A percentile compares a stretch with the other conserved stretches of the same genome.
phyloP scores from a whole-genome alignment of 192 early-diverging fungal genomes.

The Hyaloraphidium curvatum region DNA sequence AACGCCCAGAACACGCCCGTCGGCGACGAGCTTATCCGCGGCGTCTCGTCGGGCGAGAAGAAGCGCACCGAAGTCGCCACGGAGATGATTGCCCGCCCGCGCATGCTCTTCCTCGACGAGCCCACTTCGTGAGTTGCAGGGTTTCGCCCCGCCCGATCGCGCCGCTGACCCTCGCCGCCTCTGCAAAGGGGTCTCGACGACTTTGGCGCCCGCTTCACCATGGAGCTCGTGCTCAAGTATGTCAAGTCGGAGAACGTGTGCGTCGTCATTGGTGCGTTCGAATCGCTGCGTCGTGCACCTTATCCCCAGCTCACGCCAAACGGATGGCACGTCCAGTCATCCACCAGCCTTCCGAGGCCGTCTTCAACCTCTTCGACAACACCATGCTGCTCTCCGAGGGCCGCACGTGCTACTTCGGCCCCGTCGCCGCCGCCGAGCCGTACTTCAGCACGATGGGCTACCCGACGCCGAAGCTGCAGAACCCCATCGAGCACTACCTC shows the following conservation, averaged over 20 bases:
- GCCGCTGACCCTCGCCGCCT: too few relatives aligned
- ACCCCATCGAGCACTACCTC: slow-evolving; percentile 5
- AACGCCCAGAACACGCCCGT: slow-evolving; percentile 25
- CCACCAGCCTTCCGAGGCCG: not conserved
- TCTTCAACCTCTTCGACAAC: not conserved
- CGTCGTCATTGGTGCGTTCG: too few relatives aligned
- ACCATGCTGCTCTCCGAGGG: slow-evolving; percentile 25
- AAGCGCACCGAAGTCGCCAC: slow-evolving; percentile 45
- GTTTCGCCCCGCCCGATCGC: too few relatives aligned
- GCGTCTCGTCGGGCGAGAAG: slow-evolving; percentile 56
- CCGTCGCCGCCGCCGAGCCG: slow-evolving; percentile 25
- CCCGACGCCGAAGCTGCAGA: not conserved
- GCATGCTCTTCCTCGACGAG: not conserved
- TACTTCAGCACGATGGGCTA: slow-evolving; percentile 43
- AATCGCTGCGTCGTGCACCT: too few relatives aligned
- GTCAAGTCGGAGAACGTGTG: too few relatives aligned
- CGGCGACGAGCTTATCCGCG: slow-evolving; percentile 53
- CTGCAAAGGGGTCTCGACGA: too few relatives aligned
- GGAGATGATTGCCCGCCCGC: not conserved
- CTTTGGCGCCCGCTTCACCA: too few relatives aligned
- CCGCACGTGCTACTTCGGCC: slow-evolving; percentile 50
- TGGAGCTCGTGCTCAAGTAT: too few relatives aligned
- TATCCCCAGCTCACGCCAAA: too few relatives aligned
- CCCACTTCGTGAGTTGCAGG: too few relatives aligned
- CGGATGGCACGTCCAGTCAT: too few relatives aligned